phyloP scores from a whole-genome alignment of 371 early-diverging fungal genomes.

The Syncephalis fuscata region DNA sequence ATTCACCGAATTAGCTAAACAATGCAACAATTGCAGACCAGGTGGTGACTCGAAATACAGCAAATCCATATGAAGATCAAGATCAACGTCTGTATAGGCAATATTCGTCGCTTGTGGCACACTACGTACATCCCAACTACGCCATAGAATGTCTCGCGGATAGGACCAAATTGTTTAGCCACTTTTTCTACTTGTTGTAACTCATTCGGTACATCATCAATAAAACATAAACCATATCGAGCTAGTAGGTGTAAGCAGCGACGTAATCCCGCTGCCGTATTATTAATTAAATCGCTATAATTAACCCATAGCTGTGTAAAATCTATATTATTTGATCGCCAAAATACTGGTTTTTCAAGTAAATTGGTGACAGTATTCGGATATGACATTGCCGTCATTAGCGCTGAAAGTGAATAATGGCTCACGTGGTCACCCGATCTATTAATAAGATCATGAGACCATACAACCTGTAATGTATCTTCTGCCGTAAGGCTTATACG shows the following conservation, averaged over 20 bases:
- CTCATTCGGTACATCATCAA: constrained; percentile 44
- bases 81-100: constrained; percentile 68
- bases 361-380: constrained; percentile 1
- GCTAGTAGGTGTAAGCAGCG: constrained; percentile 35
- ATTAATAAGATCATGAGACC: constrained; percentile 20
- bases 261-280: constrained; percentile 29
- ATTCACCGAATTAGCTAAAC: constrained; percentile 53
- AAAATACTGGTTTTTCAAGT: constrained; percentile 5
- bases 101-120: constrained; percentile 67
- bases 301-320: no score
- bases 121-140: constrained; percentile 67
- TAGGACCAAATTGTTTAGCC: constrained; percentile 53
- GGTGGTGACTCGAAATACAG: constrained; percentile 81
- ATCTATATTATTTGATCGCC: no score
- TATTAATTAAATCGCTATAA: constrained; percentile 21
- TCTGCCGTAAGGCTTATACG: constrained; percentile 9
- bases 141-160: constrained; percentile 75
- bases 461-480: constrained; percentile 19
- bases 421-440: no score
- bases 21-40: constrained; percentile 69
- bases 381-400: constrained; percentile 16
- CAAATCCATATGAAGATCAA: constrained; percentile 86
- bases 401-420: constrained; percentile 15
- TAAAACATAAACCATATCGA: constrained; percentile 53
- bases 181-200: constrained; percentile 32